Percentiles rank a stretch among this genome's conserved stretches.
phyloP scores from a whole-genome alignment of 2,329 filamentous ascomycete species.

The Epichloe festucae region DNA sequence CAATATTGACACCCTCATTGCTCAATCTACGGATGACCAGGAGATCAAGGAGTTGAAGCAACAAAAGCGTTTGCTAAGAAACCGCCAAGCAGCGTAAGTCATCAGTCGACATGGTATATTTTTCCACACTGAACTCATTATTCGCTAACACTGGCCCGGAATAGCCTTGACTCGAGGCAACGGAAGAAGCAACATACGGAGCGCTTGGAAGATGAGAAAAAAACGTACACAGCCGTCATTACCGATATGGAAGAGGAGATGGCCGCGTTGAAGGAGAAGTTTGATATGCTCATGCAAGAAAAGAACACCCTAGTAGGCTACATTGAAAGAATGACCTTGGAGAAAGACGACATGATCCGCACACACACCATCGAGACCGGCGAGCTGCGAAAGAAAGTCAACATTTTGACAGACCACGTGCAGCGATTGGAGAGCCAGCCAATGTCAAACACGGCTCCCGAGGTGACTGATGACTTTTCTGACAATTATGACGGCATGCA shows the following conservation, averaged over 20 bases:
- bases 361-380: slow-evolving; percentile 81
- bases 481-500: slow-evolving; percentile 73
- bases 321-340: slow-evolving; percentile 63
- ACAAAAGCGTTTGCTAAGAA: slow-evolving; percentile 87
- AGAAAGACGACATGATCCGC: slow-evolving; percentile 87
- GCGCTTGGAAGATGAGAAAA: slow-evolving; percentile 93
- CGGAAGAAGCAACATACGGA: slow-evolving; percentile 98
- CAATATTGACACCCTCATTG: slow-evolving; percentile 91
- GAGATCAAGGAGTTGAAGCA: slow-evolving; percentile 98
- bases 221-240: slow-evolving; percentile 69
- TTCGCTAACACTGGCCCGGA: slow-evolving; percentile 7
- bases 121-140: neutral
- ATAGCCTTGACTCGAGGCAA: slow-evolving; percentile 84
- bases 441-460: slow-evolving; percentile 21
- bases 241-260: slow-evolving; percentile 68
- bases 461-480: slow-evolving; percentile 49
- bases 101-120: neutral
- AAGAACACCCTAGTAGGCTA: slow-evolving; percentile 64
- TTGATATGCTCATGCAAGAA: slow-evolving; percentile 59
- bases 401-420: slow-evolving; percentile 61
- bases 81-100: slow-evolving; percentile 88
- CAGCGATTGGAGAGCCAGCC: slow-evolving; percentile 53
- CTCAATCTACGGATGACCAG: slow-evolving; percentile 75
- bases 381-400: slow-evolving; percentile 85
- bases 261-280: slow-evolving; percentile 50